These are phyloP conservation scores for Collybiopsis confluens DNA, from an alignment of 768 basidiomycete species.

Conservation along the genomic window DNA sequence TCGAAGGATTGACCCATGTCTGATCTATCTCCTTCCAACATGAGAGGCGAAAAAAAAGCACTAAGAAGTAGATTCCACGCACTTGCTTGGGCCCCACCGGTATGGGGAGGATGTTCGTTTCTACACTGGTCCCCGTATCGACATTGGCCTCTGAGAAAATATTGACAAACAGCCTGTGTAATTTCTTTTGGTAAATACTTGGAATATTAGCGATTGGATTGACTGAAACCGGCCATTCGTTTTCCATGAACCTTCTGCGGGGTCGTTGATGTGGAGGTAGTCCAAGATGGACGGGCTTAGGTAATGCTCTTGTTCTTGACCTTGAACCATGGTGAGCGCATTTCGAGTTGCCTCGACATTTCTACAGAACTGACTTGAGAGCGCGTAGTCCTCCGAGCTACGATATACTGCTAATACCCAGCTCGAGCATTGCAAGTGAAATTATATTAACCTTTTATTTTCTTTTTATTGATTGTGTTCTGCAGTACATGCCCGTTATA, in stretches of 20 bases:
- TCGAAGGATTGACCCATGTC: slow-evolving; percentile 31
- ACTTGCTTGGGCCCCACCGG: slow-evolving; percentile 39
- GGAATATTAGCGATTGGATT: too few species aligned
- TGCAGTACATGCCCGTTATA: slow-evolving; percentile 91
- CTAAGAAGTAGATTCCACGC: neutral
- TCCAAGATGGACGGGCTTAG: too few species aligned
- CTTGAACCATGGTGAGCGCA: neutral
- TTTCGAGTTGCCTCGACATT: neutral
- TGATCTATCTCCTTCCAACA: too few species aligned
- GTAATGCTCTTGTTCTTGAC: too few species aligned
- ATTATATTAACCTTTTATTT: slow-evolving; percentile 7
- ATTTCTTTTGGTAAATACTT: too few species aligned
- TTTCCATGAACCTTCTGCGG: too few species aligned
- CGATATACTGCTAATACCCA: slow-evolving; percentile 97
- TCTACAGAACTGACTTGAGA: neutral
- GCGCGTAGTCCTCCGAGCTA: slow-evolving; percentile 78
- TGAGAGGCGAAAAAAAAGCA: neutral
- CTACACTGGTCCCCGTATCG: slow-evolving; percentile 62
- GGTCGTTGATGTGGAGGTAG: too few species aligned
- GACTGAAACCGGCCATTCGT: too few species aligned
- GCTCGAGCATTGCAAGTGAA: slow-evolving; percentile 77
- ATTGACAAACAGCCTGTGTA: slow-evolving; percentile 59
- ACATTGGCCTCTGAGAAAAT: slow-evolving; percentile 60
- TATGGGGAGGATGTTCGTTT: slow-evolving; percentile 62
- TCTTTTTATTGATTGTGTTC: slow-evolving; percentile 11